Evolutionary conservation across 164 flowering plant genomes (phyloP).

Genomic region (Amborella trichopoda): DNA sequence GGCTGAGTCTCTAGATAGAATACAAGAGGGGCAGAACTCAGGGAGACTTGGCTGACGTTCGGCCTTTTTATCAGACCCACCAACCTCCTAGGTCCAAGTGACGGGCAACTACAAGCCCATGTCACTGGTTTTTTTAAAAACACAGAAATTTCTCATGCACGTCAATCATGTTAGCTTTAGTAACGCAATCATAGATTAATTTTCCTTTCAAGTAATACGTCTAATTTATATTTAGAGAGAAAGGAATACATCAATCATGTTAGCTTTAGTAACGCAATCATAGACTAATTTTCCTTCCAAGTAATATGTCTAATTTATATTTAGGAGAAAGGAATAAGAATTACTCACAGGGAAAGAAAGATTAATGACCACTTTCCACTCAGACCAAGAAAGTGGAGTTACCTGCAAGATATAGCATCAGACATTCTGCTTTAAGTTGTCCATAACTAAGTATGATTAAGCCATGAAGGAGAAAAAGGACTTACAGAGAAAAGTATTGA

Average conservation of each 20-base stretch:
- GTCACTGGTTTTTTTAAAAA: too few relatives aligned
- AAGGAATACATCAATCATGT: not conserved
- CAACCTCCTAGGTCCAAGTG: too few relatives aligned
- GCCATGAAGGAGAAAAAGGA: slow-evolving; percentile 7
- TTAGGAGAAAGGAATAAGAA: not conserved
- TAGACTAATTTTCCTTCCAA: not conserved
- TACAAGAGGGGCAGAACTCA: too few relatives aligned
- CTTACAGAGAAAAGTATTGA: slow-evolving; percentile 94
- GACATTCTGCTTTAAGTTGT: not conserved
- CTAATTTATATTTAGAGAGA: not conserved
- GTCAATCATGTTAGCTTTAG: not conserved
- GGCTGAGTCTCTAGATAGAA: too few relatives aligned
- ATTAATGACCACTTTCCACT: slow-evolving; percentile 74
- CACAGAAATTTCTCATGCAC: not conserved
- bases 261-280: not conserved
- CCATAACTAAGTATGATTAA: not conserved
- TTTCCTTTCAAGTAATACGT: not conserved
- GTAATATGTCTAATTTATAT: not conserved
- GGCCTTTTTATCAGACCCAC: too few relatives aligned
- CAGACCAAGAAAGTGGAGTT: slow-evolving; percentile 80
- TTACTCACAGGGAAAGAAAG: slow-evolving; percentile 89
- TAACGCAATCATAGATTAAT: not conserved
- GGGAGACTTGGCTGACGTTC: too few relatives aligned
- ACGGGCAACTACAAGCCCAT: too few relatives aligned
- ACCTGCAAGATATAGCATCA: slow-evolving; percentile 40